phyloP scores from a whole-genome alignment of 148 eudicot species.

The Amaranthus cruentus region DNA sequence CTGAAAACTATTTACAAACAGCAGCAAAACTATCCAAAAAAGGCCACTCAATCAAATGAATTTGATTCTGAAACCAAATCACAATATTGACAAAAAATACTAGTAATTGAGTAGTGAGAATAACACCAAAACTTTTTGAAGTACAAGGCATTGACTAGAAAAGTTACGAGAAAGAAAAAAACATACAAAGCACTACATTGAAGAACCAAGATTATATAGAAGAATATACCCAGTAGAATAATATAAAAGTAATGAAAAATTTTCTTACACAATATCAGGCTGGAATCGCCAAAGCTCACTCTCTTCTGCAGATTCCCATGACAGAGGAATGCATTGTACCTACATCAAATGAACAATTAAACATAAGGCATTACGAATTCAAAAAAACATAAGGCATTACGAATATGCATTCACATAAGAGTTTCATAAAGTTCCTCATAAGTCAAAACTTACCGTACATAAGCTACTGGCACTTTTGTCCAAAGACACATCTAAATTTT shows the following conservation, averaged over 20 bases:
- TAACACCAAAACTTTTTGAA: background rate
- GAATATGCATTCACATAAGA: background rate
- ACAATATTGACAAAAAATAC: background rate
- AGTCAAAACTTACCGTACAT: constrained; percentile 34
- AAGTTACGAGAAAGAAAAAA: background rate
- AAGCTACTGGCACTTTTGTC: constrained; percentile 6
- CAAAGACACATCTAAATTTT: constrained; percentile 8
- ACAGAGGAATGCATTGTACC: constrained; percentile 67
- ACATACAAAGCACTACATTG: background rate
- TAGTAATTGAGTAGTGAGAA: background rate
- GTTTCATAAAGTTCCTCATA: background rate
- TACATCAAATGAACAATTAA: constrained; percentile 20
- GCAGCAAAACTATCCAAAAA: background rate
- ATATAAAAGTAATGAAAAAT: background rate
- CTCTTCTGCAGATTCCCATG: constrained; percentile 76
- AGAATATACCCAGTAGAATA: background rate
- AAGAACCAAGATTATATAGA: background rate
- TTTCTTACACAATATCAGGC: constrained; percentile 73
- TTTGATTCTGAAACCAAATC: background rate
- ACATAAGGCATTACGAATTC: background rate
- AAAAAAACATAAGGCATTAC: background rate
- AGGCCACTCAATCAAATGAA: background rate
- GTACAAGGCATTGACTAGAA: background rate
- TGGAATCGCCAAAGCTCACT: constrained; percentile 47
- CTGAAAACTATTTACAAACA: background rate